Evolutionary conservation across 2,329 filamentous ascomycete species (phyloP), one percentile per base, ranked within the genome.

Genomic region (Coccinonectria pachysandricola): DNA sequence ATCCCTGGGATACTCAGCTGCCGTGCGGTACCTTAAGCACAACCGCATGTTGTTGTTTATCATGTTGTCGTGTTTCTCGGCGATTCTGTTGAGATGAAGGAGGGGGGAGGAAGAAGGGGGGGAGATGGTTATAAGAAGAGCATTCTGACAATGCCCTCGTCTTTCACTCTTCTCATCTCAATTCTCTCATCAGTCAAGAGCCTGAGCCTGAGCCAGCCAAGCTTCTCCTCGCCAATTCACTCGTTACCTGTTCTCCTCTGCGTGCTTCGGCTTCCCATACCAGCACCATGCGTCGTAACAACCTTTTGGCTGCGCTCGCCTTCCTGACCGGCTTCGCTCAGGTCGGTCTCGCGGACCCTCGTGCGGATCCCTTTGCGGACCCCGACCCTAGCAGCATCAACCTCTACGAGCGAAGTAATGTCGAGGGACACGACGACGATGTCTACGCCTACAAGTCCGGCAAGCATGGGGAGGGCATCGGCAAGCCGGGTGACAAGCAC

Each of bases 231-330:
- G 21, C 30, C 24, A 23, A 21, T 22, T 26, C 21, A 12, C 23
- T 32, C 26, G 29, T 35, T 29, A 23, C 13, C 19, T 20, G 14
- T 20, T 17, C n/a, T 23, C 23, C 12, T n/a, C n/a, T n/a, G n/a
- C n/a, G n/a, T n/a, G n/a, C n/a, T n/a, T n/a, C n/a, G n/a, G n/a
- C n/a, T n/a, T n/a, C n/a, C n/a, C n/a, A n/a, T n/a, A n/a, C n/a
- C n/a, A n/a, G n/a, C 30, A 32, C 19, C 11, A 49, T 49, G 45
- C 39, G 35, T 22, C 35, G n/a, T n/a, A n/a, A 31, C 35, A 39
- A 39, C 24, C 16, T 36, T 19, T 24, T 49, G 28, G 42, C 36
- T 36, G 21, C 40, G 9, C 20, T 46, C 42, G 43, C 42, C 24
- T 19, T 45, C 11, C 27, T 38, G 17, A 37, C 32, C 22, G 36